These are phyloP conservation scores for Termitomyces sp. DNA, from an alignment of 768 basidiomycete species.

Conservation along the genomic window DNA sequence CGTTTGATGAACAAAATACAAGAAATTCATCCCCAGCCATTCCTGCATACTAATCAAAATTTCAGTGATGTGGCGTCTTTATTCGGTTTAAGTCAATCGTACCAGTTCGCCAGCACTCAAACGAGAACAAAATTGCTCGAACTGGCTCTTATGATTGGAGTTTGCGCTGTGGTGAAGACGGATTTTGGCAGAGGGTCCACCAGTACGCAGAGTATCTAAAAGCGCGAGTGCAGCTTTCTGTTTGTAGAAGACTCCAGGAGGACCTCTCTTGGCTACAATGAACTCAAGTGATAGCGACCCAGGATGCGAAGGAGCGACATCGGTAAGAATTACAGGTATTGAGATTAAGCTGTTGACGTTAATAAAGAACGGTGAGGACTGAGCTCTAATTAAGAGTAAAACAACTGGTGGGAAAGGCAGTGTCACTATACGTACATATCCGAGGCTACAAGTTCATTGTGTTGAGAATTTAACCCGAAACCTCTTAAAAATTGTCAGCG, in stretches of 20 bases:
- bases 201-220: constrained; percentile 45
- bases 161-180: constrained; percentile 32
- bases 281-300: constrained; percentile 29
- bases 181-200: constrained; percentile 45
- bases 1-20: constrained; percentile 54
- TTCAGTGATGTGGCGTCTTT: not conserved
- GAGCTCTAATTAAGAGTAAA: constrained; percentile 15
- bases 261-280: constrained; percentile 31
- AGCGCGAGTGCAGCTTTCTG: constrained; percentile 40
- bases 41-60: constrained; percentile 45
- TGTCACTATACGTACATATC: constrained; percentile 23
- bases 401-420: not conserved
- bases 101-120: constrained; percentile 52
- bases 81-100: constrained; percentile 10
- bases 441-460: constrained; percentile 2
- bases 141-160: constrained; percentile 37
- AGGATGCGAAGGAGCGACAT: constrained; percentile 26
- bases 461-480: constrained; percentile 24
- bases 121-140: constrained; percentile 42
- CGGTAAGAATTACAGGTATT: constrained; percentile 44
- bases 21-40: constrained; percentile 47
- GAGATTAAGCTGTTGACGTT: constrained; percentile 44
- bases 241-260: constrained; percentile 59
- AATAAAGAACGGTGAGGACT: constrained; percentile 34
- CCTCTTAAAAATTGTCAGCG: constrained; percentile 20